These are phyloP conservation scores for Lentinula lateritia DNA, from an alignment of 768 basidiomycete species.

Conservation along the genomic window DNA sequence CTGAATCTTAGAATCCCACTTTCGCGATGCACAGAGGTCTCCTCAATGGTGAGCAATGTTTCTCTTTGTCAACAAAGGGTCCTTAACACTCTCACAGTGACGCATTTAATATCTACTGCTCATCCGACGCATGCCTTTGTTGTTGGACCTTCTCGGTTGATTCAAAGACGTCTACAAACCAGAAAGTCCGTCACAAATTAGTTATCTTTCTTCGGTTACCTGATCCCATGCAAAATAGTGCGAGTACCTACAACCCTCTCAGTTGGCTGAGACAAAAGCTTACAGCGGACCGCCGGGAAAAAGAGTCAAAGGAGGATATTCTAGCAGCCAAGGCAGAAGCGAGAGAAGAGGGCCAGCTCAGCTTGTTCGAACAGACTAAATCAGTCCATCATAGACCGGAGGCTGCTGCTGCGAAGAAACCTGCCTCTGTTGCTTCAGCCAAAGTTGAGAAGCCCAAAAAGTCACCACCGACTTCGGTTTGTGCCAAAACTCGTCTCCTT, in stretches of 20 bases:
- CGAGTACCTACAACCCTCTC: conserved; percentile 52
- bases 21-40: conserved; percentile 8
- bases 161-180: conserved; percentile 19
- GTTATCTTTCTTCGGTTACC: not conserved
- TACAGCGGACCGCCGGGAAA: conserved; percentile 40
- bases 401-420: not conserved
- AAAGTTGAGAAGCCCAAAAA: not conserved
- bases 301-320: conserved; percentile 38
- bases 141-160: conserved; percentile 1
- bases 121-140: conserved; percentile 1
- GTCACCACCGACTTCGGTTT: not conserved
- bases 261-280: conserved; percentile 62
- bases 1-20: conserved; percentile 4
- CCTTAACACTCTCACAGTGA: not conserved
- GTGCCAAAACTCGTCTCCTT: not conserved
- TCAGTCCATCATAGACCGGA: conserved; percentile 9
- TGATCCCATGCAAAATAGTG: conserved; percentile 17
- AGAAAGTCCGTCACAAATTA: conserved; percentile 33
- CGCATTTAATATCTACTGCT: not conserved
- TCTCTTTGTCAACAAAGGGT: not conserved
- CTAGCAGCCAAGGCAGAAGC: conserved; percentile 40
- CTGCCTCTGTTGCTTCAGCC: not conserved
- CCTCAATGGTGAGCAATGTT: conserved; percentile 3
- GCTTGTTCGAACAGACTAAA: conserved; percentile 41
- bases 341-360: conserved; percentile 36